These are phyloP conservation scores for Fagopyrum esculentum DNA, from an alignment of 148 eudicot genomes.

Conservation along the genomic window DNA sequence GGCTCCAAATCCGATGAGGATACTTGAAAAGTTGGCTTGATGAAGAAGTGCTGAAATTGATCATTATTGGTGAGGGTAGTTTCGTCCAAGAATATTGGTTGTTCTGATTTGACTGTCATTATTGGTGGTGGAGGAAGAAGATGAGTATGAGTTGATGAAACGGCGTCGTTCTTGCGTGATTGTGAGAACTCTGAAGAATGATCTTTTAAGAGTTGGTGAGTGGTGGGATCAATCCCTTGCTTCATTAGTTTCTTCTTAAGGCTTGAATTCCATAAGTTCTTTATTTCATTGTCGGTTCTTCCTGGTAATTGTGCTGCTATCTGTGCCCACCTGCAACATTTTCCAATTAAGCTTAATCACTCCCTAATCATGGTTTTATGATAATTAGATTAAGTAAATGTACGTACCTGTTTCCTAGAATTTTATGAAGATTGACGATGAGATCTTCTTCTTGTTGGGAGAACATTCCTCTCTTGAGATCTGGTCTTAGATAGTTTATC, in stretches of 20 bases:
- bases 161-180: constrained; percentile 4
- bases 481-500: constrained; percentile 15
- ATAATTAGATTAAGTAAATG: neutral
- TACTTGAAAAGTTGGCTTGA: neutral
- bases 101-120: constrained; percentile 5
- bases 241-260: constrained; percentile 15
- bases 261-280: constrained; percentile 12
- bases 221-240: constrained; percentile 12
- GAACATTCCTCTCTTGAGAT: constrained; percentile 11
- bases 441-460: constrained; percentile 9
- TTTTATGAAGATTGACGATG: constrained; percentile 9
- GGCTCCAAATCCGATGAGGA: neutral
- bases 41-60: neutral
- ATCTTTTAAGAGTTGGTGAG: constrained; percentile 8
- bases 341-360: neutral
- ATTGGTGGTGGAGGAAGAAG: neutral
- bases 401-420: constrained; percentile 7
- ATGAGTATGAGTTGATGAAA: neutral
- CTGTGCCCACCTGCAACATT: constrained; percentile 9
- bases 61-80: constrained; percentile 11
- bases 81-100: neutral
- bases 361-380: neutral
- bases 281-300: constrained; percentile 12
- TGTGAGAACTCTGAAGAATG: neutral
- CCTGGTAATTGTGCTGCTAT: constrained; percentile 12